Conservation (phyloP, 805 yeast genomes). For the Myxozyma geophila region DNA sequence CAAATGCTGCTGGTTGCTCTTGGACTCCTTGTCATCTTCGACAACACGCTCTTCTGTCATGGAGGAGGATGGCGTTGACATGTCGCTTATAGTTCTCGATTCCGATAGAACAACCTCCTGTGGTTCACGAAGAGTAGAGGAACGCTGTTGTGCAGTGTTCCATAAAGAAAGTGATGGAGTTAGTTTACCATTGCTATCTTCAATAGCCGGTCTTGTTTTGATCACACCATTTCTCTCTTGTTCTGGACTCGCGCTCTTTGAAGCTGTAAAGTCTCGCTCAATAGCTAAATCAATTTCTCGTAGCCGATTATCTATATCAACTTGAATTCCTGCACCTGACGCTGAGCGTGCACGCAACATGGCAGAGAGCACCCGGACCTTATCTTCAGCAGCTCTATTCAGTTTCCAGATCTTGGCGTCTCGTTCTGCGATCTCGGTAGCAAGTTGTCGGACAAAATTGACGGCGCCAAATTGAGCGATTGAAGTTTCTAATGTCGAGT, state of each 20-base stretch:
- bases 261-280: slow-evolving; percentile 7
- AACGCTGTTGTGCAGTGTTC: not conserved
- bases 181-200: not conserved
- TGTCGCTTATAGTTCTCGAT: not conserved
- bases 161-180: not conserved
- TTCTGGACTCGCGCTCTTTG: not conserved
- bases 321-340: slow-evolving; percentile 22
- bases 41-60: too few relatives aligned
- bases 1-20: too few relatives aligned
- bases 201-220: not conserved
- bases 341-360: slow-evolving; percentile 42
- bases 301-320: slow-evolving; percentile 37
- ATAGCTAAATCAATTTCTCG: slow-evolving; percentile 8
- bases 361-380: slow-evolving; percentile 42
- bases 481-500: slow-evolving; percentile 43
- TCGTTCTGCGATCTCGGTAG: slow-evolving; percentile 54
- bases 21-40: too few relatives aligned
- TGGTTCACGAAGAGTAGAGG: not conserved
- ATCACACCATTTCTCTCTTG: not conserved
- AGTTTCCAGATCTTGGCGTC: slow-evolving; percentile 53
- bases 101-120: too few relatives aligned
- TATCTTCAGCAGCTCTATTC: slow-evolving; percentile 43
- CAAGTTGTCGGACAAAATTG: slow-evolving; percentile 52
- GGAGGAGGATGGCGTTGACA: not conserved
- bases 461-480: slow-evolving; percentile 46